Conservation (phyloP, 164 flowering plant genomes). For the Nymphaea colorata region DNA sequence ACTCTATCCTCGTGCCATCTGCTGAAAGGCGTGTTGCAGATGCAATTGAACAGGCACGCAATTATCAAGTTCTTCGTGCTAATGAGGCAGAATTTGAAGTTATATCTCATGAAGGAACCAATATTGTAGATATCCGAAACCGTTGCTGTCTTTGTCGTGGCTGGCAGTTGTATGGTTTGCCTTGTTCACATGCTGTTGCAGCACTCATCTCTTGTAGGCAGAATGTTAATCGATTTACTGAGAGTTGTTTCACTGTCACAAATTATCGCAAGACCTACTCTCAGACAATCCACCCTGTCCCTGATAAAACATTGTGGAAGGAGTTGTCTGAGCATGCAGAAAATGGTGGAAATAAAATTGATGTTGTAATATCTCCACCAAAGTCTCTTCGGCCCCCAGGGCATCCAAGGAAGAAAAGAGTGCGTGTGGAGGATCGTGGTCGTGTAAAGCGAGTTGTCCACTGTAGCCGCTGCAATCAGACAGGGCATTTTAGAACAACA, state of each 20-base stretch:
- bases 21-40: conserved; percentile 35
- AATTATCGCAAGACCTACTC: conserved; percentile 37
- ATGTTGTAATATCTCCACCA: conserved; percentile 24
- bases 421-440: conserved; percentile 36
- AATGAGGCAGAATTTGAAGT: conserved; percentile 44
- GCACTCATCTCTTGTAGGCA: conserved; percentile 37
- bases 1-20: conserved; percentile 32
- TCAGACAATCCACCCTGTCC: conserved; percentile 38
- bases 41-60: conserved; percentile 33
- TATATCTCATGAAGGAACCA: conserved; percentile 31
- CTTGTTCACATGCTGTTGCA: conserved; percentile 46
- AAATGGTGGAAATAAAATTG: conserved; percentile 8
- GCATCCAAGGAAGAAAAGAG: conserved; percentile 35
- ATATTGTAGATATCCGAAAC: conserved; percentile 32
- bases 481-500: conserved; percentile 43
- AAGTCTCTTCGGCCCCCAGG: conserved; percentile 36
- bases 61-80: conserved; percentile 35
- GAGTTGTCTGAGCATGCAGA: conserved; percentile 24
- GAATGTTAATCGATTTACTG: conserved; percentile 38
- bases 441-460: conserved; percentile 40
- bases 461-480: conserved; percentile 48
- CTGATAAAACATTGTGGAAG: conserved; percentile 36
- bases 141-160: conserved; percentile 38
- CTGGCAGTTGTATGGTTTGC: conserved; percentile 41
- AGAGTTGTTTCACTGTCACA: conserved; percentile 40